A percentile compares a stretch with the other conserved stretches of the same genome.
These are phyloP conservation scores for Galerina sulciceps DNA, from an alignment of 768 basidiomycete genomes.

Conservation along the genomic window DNA sequence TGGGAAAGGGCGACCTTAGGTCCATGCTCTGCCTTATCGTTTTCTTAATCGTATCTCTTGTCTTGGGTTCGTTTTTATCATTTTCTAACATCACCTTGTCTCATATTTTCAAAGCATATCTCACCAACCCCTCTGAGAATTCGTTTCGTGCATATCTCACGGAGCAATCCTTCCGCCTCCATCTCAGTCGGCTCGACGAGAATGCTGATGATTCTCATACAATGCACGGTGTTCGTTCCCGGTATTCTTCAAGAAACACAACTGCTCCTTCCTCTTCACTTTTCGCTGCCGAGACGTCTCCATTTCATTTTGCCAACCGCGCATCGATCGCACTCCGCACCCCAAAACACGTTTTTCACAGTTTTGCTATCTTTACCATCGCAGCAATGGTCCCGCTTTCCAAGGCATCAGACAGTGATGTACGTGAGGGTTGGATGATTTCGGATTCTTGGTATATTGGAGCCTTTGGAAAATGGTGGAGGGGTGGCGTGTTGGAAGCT, in stretches of 20 bases:
- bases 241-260: slow-evolving; percentile 28
- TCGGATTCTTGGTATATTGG: slow-evolving; percentile 90
- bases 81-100: slow-evolving; percentile 11
- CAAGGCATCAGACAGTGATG: slow-evolving; percentile 39
- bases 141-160: slow-evolving; percentile 95
- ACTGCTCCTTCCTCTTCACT: slow-evolving; percentile 30
- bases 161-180: slow-evolving; percentile 95
- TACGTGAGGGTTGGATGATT: slow-evolving; percentile 54
- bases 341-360: slow-evolving; percentile 85
- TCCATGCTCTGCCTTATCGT: slow-evolving; percentile 74
- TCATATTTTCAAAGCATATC: slow-evolving; percentile 66
- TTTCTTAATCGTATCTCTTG: slow-evolving; percentile 67
- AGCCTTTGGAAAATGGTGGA: slow-evolving; percentile 91
- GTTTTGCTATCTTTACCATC: slow-evolving; percentile 86
- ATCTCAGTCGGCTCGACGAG: slow-evolving; percentile 85
- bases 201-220: slow-evolving; percentile 56
- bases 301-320: slow-evolving; percentile 90
- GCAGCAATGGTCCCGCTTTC: slow-evolving; percentile 72
- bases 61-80: slow-evolving; percentile 63
- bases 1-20: slow-evolving; percentile 66
- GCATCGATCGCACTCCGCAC: slow-evolving; percentile 93
- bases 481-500: slow-evolving; percentile 79
- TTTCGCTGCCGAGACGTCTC: slow-evolving; percentile 41
- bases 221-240: slow-evolving; percentile 28
- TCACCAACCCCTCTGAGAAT: slow-evolving; percentile 92